phyloP scores from a whole-genome alignment of 2,329 filamentous ascomycete species.

The Periconia macrospinosa region DNA sequence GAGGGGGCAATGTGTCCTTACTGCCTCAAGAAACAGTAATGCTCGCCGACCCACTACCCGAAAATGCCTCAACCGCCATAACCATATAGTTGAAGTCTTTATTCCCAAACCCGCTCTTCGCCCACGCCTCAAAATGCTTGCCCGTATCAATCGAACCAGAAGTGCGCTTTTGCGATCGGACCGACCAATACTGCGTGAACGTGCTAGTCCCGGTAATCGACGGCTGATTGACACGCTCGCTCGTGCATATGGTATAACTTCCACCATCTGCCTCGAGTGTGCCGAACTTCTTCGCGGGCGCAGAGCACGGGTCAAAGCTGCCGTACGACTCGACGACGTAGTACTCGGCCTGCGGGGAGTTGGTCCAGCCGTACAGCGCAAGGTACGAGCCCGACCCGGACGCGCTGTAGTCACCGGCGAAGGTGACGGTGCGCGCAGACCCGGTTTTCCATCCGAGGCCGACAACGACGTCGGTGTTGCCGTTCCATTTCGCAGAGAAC shows the following conservation, averaged over 20 bases:
- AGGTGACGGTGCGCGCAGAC: conserved; percentile 11
- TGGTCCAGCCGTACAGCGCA: conserved; percentile 60
- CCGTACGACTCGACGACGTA: conserved; percentile 59
- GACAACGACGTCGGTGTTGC: conserved; percentile 32
- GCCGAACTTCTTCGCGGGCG: conserved; percentile 49
- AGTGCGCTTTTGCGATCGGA: conserved; percentile 52
- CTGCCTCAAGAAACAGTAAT: neutral
- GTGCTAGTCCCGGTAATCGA: conserved; percentile 56
- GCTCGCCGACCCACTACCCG: conserved; percentile 11
- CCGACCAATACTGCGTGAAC: conserved; percentile 58
- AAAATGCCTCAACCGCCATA: conserved; percentile 55
- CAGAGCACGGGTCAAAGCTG: conserved; percentile 44
- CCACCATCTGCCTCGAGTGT: conserved; percentile 55
- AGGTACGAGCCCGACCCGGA: conserved; percentile 24
- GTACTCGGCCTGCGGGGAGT: conserved; percentile 57
- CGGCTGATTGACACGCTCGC: conserved; percentile 53
- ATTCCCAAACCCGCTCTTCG: conserved; percentile 19
- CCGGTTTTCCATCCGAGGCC: conserved; percentile 36
- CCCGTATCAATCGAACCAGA: conserved; percentile 42
- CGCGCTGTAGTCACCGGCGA: conserved; percentile 17
- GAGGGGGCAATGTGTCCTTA: too few species aligned
- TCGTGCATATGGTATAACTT: conserved; percentile 55
- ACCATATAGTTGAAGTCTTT: conserved; percentile 35
- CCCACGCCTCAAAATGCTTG: conserved; percentile 34
- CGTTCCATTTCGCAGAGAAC: conserved; percentile 29